Conservation (phyloP, 73 alveolate species). For the Breviolum minutum region DNA sequence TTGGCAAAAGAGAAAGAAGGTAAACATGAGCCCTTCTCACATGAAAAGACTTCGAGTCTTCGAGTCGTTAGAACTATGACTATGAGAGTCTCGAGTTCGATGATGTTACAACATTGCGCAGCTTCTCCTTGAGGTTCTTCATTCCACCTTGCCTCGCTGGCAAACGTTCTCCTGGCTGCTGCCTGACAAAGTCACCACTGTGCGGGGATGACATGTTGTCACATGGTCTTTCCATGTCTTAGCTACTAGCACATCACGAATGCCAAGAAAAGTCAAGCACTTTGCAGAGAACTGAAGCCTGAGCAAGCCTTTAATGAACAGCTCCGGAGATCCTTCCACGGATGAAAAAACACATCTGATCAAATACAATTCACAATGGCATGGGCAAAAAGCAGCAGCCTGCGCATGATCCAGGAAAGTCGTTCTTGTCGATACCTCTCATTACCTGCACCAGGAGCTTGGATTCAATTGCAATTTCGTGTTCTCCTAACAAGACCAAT, state of each 20-base stretch:
- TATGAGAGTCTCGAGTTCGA: background rate
- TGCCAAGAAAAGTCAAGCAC: background rate
- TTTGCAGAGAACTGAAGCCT: background rate
- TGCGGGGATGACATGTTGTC: background rate
- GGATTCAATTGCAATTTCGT: too few species aligned
- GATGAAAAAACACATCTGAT: too few species aligned
- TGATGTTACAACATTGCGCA: background rate
- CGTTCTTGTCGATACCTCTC: constrained; percentile 72
- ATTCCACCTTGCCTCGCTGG: constrained; percentile 68
- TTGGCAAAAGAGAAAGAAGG: background rate
- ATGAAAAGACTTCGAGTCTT: background rate
- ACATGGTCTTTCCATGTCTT: too few species aligned
- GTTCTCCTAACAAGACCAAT: too few species aligned
- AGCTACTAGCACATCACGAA: too few species aligned
- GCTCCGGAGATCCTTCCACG: constrained; percentile 26
- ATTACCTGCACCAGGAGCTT: background rate
- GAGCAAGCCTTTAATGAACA: constrained; percentile 21
- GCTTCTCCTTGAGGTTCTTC: constrained; percentile 51
- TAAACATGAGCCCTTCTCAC: background rate
- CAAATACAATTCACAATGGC: background rate
- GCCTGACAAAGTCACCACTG: background rate
- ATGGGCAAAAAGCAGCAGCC: background rate
- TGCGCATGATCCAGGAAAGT: constrained; percentile 53
- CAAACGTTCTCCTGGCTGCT: constrained; percentile 79
- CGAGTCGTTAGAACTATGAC: too few species aligned